A percentile compares a stretch with the other conserved stretches of the same genome.
phyloP scores from a whole-genome alignment of 345 rosid genomes.

The Raphanus sativus region DNA sequence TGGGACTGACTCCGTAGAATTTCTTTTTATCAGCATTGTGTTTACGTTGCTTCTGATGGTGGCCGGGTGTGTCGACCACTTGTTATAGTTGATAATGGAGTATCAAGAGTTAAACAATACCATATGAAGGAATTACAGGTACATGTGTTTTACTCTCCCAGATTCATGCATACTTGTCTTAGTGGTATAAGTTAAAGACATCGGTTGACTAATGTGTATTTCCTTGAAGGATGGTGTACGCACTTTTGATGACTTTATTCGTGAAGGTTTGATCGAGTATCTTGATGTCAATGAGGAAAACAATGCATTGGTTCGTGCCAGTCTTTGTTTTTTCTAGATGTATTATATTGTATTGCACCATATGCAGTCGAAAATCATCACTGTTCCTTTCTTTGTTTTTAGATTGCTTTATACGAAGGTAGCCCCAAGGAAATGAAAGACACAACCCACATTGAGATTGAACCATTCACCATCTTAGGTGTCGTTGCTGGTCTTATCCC shows the following conservation, averaged over 20 bases:
- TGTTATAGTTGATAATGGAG: conserved; percentile 91
- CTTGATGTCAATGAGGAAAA: conserved; percentile 98
- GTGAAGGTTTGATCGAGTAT: conserved; percentile 89
- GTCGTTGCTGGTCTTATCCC: conserved; percentile 95
- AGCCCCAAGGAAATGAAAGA: conserved; percentile 38
- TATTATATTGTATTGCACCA: conserved; percentile 8
- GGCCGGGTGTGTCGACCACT: conserved; percentile 99
- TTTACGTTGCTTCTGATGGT: conserved; percentile 97
- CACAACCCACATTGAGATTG: conserved; percentile 93
- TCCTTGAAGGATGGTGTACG: conserved; percentile 77
- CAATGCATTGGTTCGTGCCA: conserved; percentile 75
- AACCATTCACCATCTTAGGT: conserved; percentile 96
- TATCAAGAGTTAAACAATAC: conserved; percentile 80
- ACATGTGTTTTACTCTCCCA: conserved; percentile 29
- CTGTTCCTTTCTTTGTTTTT: conserved; percentile 27
- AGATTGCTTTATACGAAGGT: conserved; percentile 90
- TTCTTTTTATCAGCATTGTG: conserved; percentile 54
- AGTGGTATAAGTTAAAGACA: conserved; percentile 9
- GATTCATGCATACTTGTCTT: conserved; percentile 13
- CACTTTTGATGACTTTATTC: conserved; percentile 83
- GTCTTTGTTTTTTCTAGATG: neutral
- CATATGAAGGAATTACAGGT: conserved; percentile 94
- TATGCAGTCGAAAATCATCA: conserved; percentile 9
- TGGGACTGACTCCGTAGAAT: conserved; percentile 25
- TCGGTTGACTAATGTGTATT: conserved; percentile 27